Conservation (phyloP, 306 rosid genomes). For the Pyrus betulifolia region DNA sequence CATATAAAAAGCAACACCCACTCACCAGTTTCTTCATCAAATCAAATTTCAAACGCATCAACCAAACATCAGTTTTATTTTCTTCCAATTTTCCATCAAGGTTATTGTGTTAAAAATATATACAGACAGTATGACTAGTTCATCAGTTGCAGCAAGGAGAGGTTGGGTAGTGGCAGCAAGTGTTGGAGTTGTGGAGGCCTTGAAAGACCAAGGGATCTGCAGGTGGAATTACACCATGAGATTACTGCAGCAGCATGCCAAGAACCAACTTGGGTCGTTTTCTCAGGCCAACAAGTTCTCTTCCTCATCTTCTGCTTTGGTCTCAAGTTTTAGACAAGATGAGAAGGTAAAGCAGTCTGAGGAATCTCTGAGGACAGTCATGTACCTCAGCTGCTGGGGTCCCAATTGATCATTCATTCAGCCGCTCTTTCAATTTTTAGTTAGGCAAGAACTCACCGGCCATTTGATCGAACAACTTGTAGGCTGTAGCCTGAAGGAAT, state of each 20-base stretch:
- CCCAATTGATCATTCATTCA: slow-evolving; percentile 27
- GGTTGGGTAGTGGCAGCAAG: slow-evolving; percentile 26
- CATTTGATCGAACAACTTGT: not conserved
- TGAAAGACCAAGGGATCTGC: slow-evolving; percentile 61
- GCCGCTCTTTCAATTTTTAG: not conserved
- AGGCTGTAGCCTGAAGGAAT: not conserved
- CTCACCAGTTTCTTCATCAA: not conserved
- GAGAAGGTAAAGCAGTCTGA: slow-evolving; percentile 44
- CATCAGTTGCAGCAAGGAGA: not conserved
- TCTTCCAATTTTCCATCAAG: not conserved
- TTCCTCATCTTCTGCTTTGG: slow-evolving; percentile 25
- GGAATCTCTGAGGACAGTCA: slow-evolving; percentile 57
- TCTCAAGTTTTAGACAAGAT: slow-evolving; percentile 25
- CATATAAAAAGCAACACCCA: not conserved
- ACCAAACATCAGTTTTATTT: not conserved
- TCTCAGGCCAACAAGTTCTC: slow-evolving; percentile 28
- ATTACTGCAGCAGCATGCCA: slow-evolving; percentile 27
- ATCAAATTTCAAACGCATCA: not conserved
- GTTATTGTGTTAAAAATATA: not conserved
- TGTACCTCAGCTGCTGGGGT: slow-evolving; percentile 64
- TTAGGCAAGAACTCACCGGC: not conserved
- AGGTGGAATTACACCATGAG: slow-evolving; percentile 32
- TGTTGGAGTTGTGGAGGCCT: slow-evolving; percentile 30
- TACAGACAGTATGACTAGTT: slow-evolving; percentile 1
- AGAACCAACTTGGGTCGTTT: slow-evolving; percentile 20